Evolutionary conservation across 345 rosid genomes (phyloP).

Genomic region (Hibiscus tridactylites): DNA sequence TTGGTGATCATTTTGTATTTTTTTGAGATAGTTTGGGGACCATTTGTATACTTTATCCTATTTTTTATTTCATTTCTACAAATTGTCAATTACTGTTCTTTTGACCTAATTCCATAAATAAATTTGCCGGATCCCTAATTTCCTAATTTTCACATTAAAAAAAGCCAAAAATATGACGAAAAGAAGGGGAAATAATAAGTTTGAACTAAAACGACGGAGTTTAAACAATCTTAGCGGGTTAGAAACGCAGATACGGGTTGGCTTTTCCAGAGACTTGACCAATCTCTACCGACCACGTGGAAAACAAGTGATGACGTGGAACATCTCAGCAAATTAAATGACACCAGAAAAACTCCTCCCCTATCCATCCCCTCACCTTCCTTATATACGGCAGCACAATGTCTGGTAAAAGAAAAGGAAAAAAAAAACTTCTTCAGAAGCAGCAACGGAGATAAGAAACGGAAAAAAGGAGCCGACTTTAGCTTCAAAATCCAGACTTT

Average conservation of each 20-base stretch:
- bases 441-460: neutral
- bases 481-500: neutral
- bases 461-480: neutral
- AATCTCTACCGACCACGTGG: slow-evolving; percentile 18
- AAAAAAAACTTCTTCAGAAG: neutral
- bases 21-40: too few relatives aligned
- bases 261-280: neutral
- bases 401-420: neutral
- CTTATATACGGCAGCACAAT: neutral
- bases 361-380: slow-evolving; percentile 20
- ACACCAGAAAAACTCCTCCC: slow-evolving; percentile 15
- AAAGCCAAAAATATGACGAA: too few relatives aligned
- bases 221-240: too few relatives aligned
- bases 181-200: too few relatives aligned
- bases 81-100: too few relatives aligned
- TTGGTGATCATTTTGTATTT: too few relatives aligned
- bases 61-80: too few relatives aligned
- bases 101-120: too few relatives aligned
- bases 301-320: slow-evolving; percentile 5
- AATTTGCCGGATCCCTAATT: too few relatives aligned
- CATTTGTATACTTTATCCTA: too few relatives aligned
- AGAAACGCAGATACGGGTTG: neutral
- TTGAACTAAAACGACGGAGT: too few relatives aligned
- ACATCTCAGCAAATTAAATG: slow-evolving; percentile 1
- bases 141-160: too few relatives aligned